A percentile compares a stretch with the other conserved stretches of the same genome.
Evolutionary conservation across 345 rosid species (phyloP).

Genomic region (Gossypium stocksii): DNA sequence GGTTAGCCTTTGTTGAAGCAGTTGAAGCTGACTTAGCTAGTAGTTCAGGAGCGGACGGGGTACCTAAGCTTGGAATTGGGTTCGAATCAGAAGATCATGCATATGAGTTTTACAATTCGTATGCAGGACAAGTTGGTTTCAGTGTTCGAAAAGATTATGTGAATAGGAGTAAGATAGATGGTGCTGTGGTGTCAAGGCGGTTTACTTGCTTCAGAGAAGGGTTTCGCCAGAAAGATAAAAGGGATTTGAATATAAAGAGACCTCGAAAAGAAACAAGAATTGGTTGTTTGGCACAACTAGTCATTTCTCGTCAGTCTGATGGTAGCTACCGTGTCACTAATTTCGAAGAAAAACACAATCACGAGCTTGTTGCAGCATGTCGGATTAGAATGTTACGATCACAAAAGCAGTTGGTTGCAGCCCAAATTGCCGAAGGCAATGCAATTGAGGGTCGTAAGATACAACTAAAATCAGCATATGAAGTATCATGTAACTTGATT

Average conservation of each 20-base stretch:
- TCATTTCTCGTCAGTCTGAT: conserved; percentile 33
- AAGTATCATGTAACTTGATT: conserved; percentile 10
- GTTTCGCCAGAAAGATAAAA: conserved; percentile 32
- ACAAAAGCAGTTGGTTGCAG: conserved; percentile 26
- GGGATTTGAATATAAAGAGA: conserved; percentile 28
- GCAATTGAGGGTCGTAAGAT: conserved; percentile 11
- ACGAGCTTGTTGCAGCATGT: conserved; percentile 31
- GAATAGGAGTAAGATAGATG: conserved; percentile 36
- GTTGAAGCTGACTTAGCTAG: conserved; percentile 33
- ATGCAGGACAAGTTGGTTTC: conserved; percentile 35
- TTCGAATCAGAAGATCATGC: conserved; percentile 36
- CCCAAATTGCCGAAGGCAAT: conserved; percentile 21
- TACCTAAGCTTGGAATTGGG: conserved; percentile 38
- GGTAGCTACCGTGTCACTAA: conserved; percentile 34
- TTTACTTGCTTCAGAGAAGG: conserved; percentile 41
- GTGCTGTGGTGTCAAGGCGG: conserved; percentile 38
- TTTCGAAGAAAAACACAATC: conserved; percentile 39
- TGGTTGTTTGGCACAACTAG: conserved; percentile 36
- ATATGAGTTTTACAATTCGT: conserved; percentile 34
- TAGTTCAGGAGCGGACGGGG: conserved; percentile 19
- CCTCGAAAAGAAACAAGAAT: conserved; percentile 36
- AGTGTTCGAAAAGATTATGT: conserved; percentile 37
- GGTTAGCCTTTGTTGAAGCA: conserved; percentile 31
- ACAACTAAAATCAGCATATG: conserved; percentile 12
- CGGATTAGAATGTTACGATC: conserved; percentile 27